Evolutionary conservation across 2,329 filamentous ascomycete genomes (phyloP).

Genomic region (Pseudopyricularia cyperi): DNA sequence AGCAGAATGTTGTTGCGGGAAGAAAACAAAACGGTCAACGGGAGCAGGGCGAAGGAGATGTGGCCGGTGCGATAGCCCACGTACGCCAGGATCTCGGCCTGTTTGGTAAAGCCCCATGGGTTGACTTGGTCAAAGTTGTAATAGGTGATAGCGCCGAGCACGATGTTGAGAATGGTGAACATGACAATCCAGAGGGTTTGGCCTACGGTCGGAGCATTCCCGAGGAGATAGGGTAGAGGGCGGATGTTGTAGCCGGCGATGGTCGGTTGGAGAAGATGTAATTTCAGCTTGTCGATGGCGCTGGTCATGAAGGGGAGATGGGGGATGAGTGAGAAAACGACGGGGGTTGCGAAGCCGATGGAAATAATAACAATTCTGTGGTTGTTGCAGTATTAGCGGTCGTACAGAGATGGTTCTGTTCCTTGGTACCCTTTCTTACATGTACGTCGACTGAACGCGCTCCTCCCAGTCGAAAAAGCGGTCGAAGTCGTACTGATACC

Average conservation of each 20-base stretch:
- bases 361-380: background rate
- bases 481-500: conserved; percentile 6
- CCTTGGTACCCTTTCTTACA: background rate
- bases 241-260: conserved; percentile 15
- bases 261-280: background rate
- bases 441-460: background rate
- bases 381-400: background rate
- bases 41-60: conserved; percentile 19
- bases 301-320: background rate
- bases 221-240: conserved; percentile 18
- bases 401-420: background rate
- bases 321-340: background rate
- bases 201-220: conserved; percentile 17
- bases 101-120: background rate
- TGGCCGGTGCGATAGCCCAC: conserved; percentile 4
- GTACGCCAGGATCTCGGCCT: conserved; percentile 1
- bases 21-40: conserved; percentile 19
- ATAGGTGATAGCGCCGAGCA: conserved; percentile 4
- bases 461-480: background rate
- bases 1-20: conserved; percentile 22
- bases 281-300: background rate
- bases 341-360: background rate
- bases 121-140: background rate
- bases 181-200: conserved; percentile 8
- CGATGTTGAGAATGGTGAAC: conserved; percentile 7